Conservation (phyloP, 2,329 filamentous ascomycete species). For the Penicillium sp. region DNA sequence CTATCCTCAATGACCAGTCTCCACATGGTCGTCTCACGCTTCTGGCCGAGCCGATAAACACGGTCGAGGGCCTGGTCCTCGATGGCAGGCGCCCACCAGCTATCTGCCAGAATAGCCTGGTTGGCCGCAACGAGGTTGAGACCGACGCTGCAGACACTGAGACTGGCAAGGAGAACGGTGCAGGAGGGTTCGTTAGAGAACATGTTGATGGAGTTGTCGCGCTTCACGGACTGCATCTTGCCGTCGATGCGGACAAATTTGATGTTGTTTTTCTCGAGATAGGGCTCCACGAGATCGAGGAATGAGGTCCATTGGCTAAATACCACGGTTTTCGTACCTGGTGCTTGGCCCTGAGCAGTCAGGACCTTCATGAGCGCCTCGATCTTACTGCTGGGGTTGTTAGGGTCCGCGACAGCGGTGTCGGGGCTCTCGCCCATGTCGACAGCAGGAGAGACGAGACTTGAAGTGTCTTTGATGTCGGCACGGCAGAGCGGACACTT, state of each 20-base stretch:
- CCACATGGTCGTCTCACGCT: slow-evolving; percentile 73
- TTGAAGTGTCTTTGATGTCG: slow-evolving; percentile 57
- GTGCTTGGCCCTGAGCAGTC: slow-evolving; percentile 63
- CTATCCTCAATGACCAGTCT: slow-evolving; percentile 75
- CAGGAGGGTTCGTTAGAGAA: slow-evolving; percentile 67
- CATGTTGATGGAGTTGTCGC: slow-evolving; percentile 68
- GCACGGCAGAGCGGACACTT: slow-evolving; percentile 85
- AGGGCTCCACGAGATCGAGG: slow-evolving; percentile 70
- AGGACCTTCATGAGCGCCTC: slow-evolving; percentile 75
- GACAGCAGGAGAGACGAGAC: slow-evolving; percentile 65
- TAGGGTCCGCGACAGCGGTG: slow-evolving; percentile 56
- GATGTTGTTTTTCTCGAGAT: slow-evolving; percentile 61
- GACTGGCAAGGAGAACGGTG: slow-evolving; percentile 75
- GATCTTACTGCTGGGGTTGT: slow-evolving; percentile 76
- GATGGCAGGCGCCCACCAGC: slow-evolving; percentile 90
- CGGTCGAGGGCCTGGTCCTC: slow-evolving; percentile 90
- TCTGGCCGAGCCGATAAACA: slow-evolving; percentile 83
- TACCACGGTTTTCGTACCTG: slow-evolving; percentile 71
- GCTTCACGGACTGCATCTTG: slow-evolving; percentile 66
- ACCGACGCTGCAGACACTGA: slow-evolving; percentile 80
- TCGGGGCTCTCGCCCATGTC: slow-evolving; percentile 52
- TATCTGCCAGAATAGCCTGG: slow-evolving; percentile 78
- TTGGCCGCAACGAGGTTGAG: slow-evolving; percentile 84
- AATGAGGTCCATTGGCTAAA: slow-evolving; percentile 82
- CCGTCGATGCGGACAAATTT: slow-evolving; percentile 75